Percentiles rank a stretch among this genome's conserved stretches.
Conservation (phyloP, 1,284 basidiomycete species). For the Boletus semigastroideus region DNA sequence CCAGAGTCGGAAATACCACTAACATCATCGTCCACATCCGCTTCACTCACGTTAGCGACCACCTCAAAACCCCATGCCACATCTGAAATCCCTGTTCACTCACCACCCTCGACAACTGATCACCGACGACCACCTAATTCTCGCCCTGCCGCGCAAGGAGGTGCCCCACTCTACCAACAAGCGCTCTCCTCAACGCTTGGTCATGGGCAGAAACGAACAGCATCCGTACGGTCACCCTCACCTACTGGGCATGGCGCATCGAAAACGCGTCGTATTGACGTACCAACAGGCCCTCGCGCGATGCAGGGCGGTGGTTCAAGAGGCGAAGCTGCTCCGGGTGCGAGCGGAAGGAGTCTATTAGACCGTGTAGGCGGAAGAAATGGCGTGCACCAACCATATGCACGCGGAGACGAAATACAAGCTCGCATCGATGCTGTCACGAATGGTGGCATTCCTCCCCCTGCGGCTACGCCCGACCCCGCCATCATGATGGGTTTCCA, state of each 20-base stretch:
- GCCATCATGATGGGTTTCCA: conserved; percentile 62
- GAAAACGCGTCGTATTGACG: conserved; percentile 67
- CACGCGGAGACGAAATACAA: conserved; percentile 67
- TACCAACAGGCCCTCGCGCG: conserved; percentile 77
- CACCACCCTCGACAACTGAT: conserved; percentile 36
- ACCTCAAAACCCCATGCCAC: conserved; percentile 16
- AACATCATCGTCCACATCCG: conserved; percentile 34
- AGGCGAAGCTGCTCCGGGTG: conserved; percentile 14
- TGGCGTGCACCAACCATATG: conserved; percentile 17
- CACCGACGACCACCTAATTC: conserved; percentile 43
- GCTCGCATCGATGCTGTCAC: conserved; percentile 77
- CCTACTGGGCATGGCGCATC: conserved; percentile 57
- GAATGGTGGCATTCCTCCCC: conserved; percentile 44
- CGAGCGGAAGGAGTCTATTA: conserved; percentile 58
- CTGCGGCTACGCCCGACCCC: conserved; percentile 42
- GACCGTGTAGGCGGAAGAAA: conserved; percentile 68
- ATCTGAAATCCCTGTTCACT: conserved; percentile 26
- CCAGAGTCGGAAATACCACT: conserved; percentile 44
- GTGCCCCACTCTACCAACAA: conserved; percentile 60
- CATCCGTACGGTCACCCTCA: conserved; percentile 74
- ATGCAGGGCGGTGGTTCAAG: conserved; percentile 59
- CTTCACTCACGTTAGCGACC: conserved; percentile 28
- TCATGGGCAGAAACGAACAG: conserved; percentile 63
- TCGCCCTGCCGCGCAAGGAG: conserved; percentile 35
- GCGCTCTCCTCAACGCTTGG: conserved; percentile 66